Percentiles rank a stretch among this genome's conserved stretches.
phyloP scores from a whole-genome alignment of 2,329 filamentous ascomycete species.

The Didymella keratinophila region DNA sequence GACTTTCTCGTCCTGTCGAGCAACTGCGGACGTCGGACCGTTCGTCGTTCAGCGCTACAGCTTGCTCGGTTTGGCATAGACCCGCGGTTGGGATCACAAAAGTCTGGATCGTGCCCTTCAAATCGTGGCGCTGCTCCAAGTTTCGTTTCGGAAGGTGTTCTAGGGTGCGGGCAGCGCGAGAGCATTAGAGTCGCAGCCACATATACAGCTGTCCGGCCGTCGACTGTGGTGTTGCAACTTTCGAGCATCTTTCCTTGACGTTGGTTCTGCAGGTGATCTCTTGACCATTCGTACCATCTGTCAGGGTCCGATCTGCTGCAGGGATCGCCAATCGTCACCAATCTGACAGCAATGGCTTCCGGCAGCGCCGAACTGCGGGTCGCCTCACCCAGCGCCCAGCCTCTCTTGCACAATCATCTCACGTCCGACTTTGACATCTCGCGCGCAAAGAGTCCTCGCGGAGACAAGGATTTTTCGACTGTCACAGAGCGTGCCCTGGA shows the following conservation, averaged over 20 bases:
- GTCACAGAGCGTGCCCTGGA: constrained; percentile 28
- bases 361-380: constrained; percentile 23
- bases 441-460: constrained; percentile 20
- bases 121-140: constrained; percentile 20
- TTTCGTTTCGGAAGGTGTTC: constrained; percentile 30
- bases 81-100: constrained; percentile 6
- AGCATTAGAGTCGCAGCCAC: constrained; percentile 3
- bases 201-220: constrained; percentile 15
- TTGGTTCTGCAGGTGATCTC: constrained; percentile 1
- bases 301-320: constrained; percentile 23
- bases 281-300: constrained; percentile 7
- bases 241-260: background rate
- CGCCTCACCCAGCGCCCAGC: constrained; percentile 24
- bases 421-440: constrained; percentile 29
- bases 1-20: constrained; percentile 16
- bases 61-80: constrained; percentile 13
- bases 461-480: constrained; percentile 27
- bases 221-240: background rate
- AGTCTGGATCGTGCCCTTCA: constrained; percentile 25
- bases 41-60: constrained; percentile 14
- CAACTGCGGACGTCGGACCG: constrained; percentile 11
- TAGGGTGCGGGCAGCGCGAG: constrained; percentile 5
- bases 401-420: constrained; percentile 36
- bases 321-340: constrained; percentile 13
- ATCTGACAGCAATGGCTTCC: constrained; percentile 27